These are phyloP conservation scores for Boletus semigastroideus DNA, from an alignment of 1,284 basidiomycete genomes.

Conservation along the genomic window DNA sequence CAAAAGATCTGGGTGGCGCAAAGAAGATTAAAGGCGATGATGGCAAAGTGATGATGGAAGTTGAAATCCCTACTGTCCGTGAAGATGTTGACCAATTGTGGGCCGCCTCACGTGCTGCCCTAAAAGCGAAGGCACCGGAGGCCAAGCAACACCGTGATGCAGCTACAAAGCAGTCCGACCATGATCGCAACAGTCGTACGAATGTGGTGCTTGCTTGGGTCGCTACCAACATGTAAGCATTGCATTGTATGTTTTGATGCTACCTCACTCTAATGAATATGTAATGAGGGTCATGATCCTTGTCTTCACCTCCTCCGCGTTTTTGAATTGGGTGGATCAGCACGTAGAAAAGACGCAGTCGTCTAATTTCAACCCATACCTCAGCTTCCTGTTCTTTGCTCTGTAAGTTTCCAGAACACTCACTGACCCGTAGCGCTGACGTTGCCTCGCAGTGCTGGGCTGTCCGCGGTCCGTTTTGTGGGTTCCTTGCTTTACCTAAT, in stretches of 20 bases:
- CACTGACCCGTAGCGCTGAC: neutral
- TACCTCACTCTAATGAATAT: slow-evolving; percentile 7
- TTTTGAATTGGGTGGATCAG: slow-evolving; percentile 60
- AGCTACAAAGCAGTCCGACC: slow-evolving; percentile 88
- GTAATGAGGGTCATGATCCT: slow-evolving; percentile 66
- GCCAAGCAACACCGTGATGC: slow-evolving; percentile 81
- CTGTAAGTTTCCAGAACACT: slow-evolving; percentile 51
- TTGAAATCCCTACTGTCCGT: slow-evolving; percentile 75
- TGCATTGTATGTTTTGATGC: slow-evolving; percentile 24
- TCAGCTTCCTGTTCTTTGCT: slow-evolving; percentile 79
- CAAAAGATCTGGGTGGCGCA: slow-evolving; percentile 85
- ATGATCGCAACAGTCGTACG: slow-evolving; percentile 78
- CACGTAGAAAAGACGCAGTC: slow-evolving; percentile 49
- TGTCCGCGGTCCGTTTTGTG: slow-evolving; percentile 76
- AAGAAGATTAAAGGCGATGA: slow-evolving; percentile 83
- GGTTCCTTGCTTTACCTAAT: slow-evolving; percentile 79
- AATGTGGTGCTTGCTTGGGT: slow-evolving; percentile 87
- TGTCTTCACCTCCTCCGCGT: slow-evolving; percentile 77
- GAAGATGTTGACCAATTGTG: slow-evolving; percentile 89
- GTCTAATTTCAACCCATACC: slow-evolving; percentile 80
- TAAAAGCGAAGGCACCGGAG: slow-evolving; percentile 63
- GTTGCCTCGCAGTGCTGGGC: slow-evolving; percentile 54
- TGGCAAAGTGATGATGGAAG: slow-evolving; percentile 84
- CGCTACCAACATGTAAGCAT: slow-evolving; percentile 74
- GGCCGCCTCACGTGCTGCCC: slow-evolving; percentile 66